Percentiles rank a stretch among this genome's conserved stretches.
phyloP scores from a whole-genome alignment of 2,329 filamentous ascomycete genomes.

The Paraphoma chrysanthemicola region DNA sequence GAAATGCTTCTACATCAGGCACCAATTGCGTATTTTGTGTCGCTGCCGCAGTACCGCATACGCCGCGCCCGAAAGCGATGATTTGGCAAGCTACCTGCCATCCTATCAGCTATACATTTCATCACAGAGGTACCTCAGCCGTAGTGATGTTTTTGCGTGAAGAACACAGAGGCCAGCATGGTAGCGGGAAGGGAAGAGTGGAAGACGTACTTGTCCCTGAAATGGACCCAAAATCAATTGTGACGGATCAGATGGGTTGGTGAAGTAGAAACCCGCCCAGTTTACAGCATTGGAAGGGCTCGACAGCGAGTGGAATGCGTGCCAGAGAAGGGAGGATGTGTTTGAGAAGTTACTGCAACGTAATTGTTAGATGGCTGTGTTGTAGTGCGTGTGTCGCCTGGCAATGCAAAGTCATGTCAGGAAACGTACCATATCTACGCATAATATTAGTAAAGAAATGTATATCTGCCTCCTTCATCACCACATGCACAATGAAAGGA shows the following conservation, averaged over 20 bases:
- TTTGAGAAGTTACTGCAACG: conserved; percentile 70
- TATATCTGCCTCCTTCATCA: no score
- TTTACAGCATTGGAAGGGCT: conserved; percentile 72
- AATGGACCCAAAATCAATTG: conserved; percentile 81
- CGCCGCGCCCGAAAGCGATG: conserved; percentile 75
- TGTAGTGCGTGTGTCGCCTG: no score
- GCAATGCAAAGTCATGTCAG: not conserved
- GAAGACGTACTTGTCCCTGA: conserved; percentile 59
- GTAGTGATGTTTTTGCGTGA: not conserved
- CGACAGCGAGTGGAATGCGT: conserved; percentile 76
- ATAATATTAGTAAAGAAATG: not conserved
- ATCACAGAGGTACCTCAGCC: no score
- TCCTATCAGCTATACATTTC: not conserved
- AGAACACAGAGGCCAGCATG: not conserved
- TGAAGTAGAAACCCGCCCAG: conserved; percentile 71
- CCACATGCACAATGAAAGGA: no score
- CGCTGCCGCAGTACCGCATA: conserved; percentile 75
- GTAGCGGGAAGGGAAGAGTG: not conserved
- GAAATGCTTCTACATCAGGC: conserved; percentile 74
- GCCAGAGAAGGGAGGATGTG: conserved; percentile 77
- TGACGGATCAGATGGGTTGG: conserved; percentile 43
- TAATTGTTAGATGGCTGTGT: no score
- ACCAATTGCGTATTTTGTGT: conserved; percentile 68
- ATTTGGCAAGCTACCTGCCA: conserved; percentile 76
- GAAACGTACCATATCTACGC: not conserved